Evolutionary conservation across 2,329 filamentous ascomycete genomes (phyloP).

Genomic region (Clonostachys byssicola): DNA sequence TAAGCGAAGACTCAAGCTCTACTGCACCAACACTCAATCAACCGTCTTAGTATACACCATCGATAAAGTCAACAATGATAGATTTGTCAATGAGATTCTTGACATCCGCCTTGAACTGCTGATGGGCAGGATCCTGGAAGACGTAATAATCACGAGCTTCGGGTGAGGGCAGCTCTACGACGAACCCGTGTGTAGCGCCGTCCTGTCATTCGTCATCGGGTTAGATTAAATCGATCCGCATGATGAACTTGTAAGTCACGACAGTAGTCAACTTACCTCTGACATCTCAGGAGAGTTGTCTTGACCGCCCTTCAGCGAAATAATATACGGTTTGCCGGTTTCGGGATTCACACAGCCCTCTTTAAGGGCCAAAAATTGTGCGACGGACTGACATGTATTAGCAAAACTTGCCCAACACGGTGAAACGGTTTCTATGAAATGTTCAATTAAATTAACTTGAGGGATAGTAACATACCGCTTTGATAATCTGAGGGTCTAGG

Average conservation of each 20-base stretch:
- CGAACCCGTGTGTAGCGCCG: slow-evolving; percentile 62
- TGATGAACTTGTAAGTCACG: no score
- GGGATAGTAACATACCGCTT: no score
- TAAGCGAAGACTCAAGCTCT: no score
- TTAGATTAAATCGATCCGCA: background rate
- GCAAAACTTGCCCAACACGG: no score
- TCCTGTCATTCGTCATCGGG: slow-evolving; percentile 25
- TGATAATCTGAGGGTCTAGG: no score
- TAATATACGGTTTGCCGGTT: slow-evolving; percentile 45
- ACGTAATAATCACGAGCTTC: slow-evolving; percentile 65
- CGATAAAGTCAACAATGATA: background rate
- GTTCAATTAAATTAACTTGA: no score
- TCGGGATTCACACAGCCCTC: background rate
- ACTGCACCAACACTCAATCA: background rate
- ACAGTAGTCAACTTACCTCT: slow-evolving; percentile 33
- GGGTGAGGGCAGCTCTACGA: slow-evolving; percentile 57
- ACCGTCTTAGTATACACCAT: background rate
- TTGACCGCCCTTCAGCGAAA: slow-evolving; percentile 47
- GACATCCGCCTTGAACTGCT: slow-evolving; percentile 33
- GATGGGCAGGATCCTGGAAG: slow-evolving; percentile 56
- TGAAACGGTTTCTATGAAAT: no score
- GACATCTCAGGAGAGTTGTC: slow-evolving; percentile 56
- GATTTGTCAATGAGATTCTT: slow-evolving; percentile 25
- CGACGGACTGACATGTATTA: no score
- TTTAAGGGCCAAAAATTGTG: slow-evolving; percentile 8